Evolutionary conservation across 768 basidiomycete species (phyloP), one percentile per base, ranked within the genome.

Genomic region (Erythrobasidium yunnanense): DNA sequence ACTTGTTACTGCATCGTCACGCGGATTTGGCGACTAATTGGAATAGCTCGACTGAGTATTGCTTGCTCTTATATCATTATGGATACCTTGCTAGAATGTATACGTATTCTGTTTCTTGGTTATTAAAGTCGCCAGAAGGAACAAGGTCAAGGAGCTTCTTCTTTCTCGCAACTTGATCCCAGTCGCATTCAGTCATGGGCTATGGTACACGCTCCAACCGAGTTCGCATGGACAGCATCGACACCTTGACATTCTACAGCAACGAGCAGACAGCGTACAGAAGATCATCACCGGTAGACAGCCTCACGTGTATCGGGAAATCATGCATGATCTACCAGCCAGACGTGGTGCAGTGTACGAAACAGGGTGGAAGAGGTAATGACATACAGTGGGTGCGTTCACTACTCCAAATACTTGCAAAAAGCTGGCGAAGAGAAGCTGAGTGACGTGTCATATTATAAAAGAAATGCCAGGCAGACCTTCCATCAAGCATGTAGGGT

Each of bases 331-430:
- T 49, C 25, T 67, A 34, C 29, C 45, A 50, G 38, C 66, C 66
- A 32, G 66, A 67, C 22, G 66, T 62, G 5, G 33, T 66, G n/a
- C 65, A 66, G 42, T 66, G 66, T 47, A 65, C 38, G 22, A 51
- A 29, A 34, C 38, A 55, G 56, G 66, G 66, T 4, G 42, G 66
- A 6, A 38, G 30, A n/a, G 66, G 58, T 18, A 25, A 27, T 6
- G 60, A 47, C 34, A 45, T 63, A 20, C 56, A 67, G 13, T 67
- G 66, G 66, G 66, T 63, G n/a, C 27, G 47, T 67, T 4, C 20
- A 27, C 57, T 18, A 22, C 27, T n/a, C 47, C 25, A 2, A 13
- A 22, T 4, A n/a, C 32, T 7, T 20, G 5, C 53, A 56, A 56
- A 2, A 15, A 22, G 38, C 38, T 58, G 4, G 4, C 4, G 13